Evolutionary conservation across 169 alveolate species (phyloP).

Genomic region (Cryptosporidium ubiquitum): DNA sequence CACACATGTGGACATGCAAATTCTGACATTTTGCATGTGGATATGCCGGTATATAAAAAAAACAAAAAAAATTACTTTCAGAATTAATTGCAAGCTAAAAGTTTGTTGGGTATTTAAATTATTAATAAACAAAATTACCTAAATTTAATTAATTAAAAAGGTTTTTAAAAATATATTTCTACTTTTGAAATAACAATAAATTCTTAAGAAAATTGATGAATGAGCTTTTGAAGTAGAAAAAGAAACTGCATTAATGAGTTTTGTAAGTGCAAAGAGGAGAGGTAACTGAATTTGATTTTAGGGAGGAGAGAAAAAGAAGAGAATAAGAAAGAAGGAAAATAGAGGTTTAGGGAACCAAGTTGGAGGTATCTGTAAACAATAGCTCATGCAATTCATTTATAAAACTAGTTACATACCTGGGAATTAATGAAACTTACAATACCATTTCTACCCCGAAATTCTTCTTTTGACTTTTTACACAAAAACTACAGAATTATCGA

Average conservation of each 20-base stretch:
- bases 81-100: background rate
- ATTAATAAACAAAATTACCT: background rate
- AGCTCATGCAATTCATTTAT: background rate
- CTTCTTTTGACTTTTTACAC: constrained; percentile 66
- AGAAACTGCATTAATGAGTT: background rate
- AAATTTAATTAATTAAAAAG: background rate
- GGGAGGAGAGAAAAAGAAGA: background rate
- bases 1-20: constrained; percentile 22
- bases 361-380: background rate
- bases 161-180: background rate
- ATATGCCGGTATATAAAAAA: constrained; percentile 4
- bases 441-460: constrained; percentile 65
- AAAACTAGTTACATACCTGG: background rate
- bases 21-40: background rate
- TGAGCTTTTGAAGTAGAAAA: background rate
- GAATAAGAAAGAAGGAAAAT: background rate
- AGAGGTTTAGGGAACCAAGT: background rate
- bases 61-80: background rate
- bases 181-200: background rate
- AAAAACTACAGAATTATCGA: constrained; percentile 57
- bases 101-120: background rate
- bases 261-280: background rate
- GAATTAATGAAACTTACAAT: constrained; percentile 52
- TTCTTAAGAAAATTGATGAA: background rate
- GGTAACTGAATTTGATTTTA: background rate